Base-by-base conservation (phyloP, 2,329 filamentous ascomycete genomes). In the Metarhizium robertsii region DNA sequence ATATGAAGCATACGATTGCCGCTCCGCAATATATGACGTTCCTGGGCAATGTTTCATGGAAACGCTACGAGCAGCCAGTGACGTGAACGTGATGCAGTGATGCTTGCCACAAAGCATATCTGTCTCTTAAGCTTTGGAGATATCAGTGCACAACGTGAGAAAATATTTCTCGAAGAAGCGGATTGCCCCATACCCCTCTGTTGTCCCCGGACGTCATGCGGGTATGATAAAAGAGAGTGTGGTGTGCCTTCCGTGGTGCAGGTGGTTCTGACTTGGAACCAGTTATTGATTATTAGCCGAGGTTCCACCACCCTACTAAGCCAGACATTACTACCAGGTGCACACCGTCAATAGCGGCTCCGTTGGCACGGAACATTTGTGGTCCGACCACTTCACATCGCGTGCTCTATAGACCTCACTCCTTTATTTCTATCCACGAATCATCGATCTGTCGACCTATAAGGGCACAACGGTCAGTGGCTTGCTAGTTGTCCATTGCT, bases 271-370 rank as follows among this genome's bases (percentile, higher is more conserved):
- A 34, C 32, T 34, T 34, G 32, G 32, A 34, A 34, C 32, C 32
- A 34, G 32, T 34, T 11, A 34, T 25, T 47, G 8, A 40, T 32
- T 54, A 65, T 69, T 69, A 70, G 55, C 67, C 67, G 67, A 69
- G 61, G 65, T 68, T 69, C 63, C 61, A 53, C 65, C 65, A 61
- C 54, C 36, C 6, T 3, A n/a, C 40, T 3, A 25, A 25, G 25
- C 25, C 25, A 25, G 16, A 18, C 40, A 36, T 36, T 13, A 13
- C 8, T 36, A 36, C 40, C 40, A 43, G 11, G 16, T 18, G 4
- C 14, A 43, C 13, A 25, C 40, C 40, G 13, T 43, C 40, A 18
- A 45, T 16, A 16, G 16, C 6, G 10, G 32, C 32, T 7, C 32
- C 32, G 32, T 34, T 11, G 32, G 10, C 32, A 18, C 40, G 45